phyloP scores from a whole-genome alignment of 2,329 filamentous ascomycete genomes.

The Epichloe brachyelytri region DNA sequence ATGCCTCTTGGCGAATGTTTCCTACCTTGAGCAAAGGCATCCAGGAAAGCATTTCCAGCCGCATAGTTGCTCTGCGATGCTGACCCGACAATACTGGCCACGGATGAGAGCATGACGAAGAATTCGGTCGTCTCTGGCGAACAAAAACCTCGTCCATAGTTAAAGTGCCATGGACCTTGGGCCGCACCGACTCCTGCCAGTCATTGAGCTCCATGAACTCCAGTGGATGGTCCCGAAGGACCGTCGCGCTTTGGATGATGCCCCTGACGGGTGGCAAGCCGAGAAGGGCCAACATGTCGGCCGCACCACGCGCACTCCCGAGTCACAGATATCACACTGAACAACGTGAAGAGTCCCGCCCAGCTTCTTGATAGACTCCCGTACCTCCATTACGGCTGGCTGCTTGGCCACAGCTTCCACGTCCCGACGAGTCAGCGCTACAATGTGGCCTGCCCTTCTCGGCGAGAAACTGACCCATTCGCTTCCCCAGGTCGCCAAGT shows the following conservation, averaged over 20 bases:
- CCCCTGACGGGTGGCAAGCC: conserved; percentile 26
- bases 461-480: conserved; percentile 35
- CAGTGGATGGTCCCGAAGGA: conserved; percentile 24
- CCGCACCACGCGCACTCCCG: conserved; percentile 12
- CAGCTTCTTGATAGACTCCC: conserved; percentile 7
- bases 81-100: conserved; percentile 36
- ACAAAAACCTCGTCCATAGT: conserved; percentile 36
- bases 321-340: conserved; percentile 32
- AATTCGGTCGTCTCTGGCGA: conserved; percentile 30
- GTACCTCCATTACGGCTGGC: conserved; percentile 22
- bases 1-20: conserved; percentile 11
- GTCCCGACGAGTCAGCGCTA: conserved; percentile 34
- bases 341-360: neutral
- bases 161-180: conserved; percentile 39
- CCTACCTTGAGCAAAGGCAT: conserved; percentile 18
- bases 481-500: conserved; percentile 21
- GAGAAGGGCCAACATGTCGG: conserved; percentile 6
- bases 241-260: conserved; percentile 32
- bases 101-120: conserved; percentile 39
- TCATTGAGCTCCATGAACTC: conserved; percentile 39
- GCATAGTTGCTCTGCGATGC: conserved; percentile 39
- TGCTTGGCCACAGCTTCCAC: conserved; percentile 22
- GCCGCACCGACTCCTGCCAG: conserved; percentile 32
- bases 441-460: conserved; percentile 31
- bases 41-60: conserved; percentile 33